phyloP scores from a whole-genome alignment of 495 filamentous ascomycete genomes.

The Penicillium macrosclerotiorum region DNA sequence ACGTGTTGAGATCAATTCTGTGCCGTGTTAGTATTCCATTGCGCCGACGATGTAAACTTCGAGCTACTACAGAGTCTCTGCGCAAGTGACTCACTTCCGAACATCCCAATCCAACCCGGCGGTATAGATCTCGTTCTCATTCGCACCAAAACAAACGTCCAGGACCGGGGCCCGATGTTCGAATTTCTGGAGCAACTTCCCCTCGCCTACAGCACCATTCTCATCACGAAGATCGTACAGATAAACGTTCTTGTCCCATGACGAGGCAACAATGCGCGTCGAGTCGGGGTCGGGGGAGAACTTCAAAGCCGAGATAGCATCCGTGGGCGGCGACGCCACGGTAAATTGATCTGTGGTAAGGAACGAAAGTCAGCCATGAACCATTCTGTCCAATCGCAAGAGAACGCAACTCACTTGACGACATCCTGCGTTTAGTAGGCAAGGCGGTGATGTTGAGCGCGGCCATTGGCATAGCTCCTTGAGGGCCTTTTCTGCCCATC shows the following conservation, averaged over 20 bases:
- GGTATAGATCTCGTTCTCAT: constrained; percentile 77
- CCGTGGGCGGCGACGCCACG: constrained; percentile 66
- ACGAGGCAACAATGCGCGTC: constrained; percentile 77
- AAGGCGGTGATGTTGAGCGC: constrained; percentile 20
- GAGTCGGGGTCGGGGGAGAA: constrained; percentile 71
- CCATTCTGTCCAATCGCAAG: too few relatives aligned
- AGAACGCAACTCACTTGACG: constrained; percentile 32
- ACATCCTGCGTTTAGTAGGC: constrained; percentile 27
- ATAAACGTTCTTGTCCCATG: constrained; percentile 92
- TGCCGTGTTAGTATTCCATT: constrained; percentile 9
- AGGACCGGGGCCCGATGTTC: constrained; percentile 84
- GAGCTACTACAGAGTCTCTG: neutral
- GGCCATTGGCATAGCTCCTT: constrained; percentile 28
- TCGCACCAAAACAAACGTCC: constrained; percentile 84
- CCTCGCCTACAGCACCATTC: constrained; percentile 53
- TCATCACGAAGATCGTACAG: constrained; percentile 76
- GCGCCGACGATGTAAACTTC: neutral
- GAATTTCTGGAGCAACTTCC: constrained; percentile 65
- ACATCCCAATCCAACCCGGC: constrained; percentile 85
- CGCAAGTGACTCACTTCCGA: constrained; percentile 52
- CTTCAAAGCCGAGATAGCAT: constrained; percentile 81
- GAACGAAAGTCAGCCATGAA: neutral
- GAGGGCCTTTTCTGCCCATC: constrained; percentile 34
- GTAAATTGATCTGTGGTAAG: constrained; percentile 41
- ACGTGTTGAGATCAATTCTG: constrained; percentile 71